These are phyloP conservation scores for Eucalyptus polyanthemos DNA, from an alignment of 345 rosid species.

Conservation along the genomic window DNA sequence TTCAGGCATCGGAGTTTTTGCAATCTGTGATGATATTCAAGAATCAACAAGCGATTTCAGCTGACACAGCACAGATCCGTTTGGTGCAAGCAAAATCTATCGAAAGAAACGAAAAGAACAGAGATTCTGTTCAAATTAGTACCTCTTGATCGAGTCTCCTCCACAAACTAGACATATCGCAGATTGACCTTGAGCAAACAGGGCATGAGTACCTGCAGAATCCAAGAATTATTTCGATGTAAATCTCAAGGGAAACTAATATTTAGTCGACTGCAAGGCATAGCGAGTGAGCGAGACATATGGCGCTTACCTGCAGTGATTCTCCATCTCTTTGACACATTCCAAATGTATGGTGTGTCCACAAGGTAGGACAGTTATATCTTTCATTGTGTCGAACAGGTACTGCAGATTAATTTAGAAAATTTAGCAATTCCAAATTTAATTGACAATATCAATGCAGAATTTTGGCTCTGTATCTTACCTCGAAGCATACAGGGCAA, in stretches of 20 bases:
- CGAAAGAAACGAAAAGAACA: neutral
- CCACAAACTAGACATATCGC: conserved; percentile 71
- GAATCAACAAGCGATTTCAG: neutral
- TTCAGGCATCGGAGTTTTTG: conserved; percentile 70
- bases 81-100: neutral
- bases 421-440: neutral
- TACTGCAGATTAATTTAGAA: conserved; percentile 15
- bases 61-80: neutral
- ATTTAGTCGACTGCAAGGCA: neutral
- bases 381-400: conserved; percentile 49
- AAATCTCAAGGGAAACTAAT: neutral
- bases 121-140: neutral
- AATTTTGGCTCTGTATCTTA: neutral
- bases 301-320: conserved; percentile 26
- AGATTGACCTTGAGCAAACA: conserved; percentile 74
- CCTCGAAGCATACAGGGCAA: conserved; percentile 78
- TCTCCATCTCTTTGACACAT: conserved; percentile 41
- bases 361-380: conserved; percentile 39
- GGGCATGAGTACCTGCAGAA: conserved; percentile 71
- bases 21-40: conserved; percentile 32
- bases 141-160: conserved; percentile 81
- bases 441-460: neutral
- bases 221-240: neutral
- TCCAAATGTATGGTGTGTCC: conserved; percentile 62
- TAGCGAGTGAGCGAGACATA: neutral